phyloP scores from a whole-genome alignment of 331 rosid species.

The Pyracantha coccinea region DNA sequence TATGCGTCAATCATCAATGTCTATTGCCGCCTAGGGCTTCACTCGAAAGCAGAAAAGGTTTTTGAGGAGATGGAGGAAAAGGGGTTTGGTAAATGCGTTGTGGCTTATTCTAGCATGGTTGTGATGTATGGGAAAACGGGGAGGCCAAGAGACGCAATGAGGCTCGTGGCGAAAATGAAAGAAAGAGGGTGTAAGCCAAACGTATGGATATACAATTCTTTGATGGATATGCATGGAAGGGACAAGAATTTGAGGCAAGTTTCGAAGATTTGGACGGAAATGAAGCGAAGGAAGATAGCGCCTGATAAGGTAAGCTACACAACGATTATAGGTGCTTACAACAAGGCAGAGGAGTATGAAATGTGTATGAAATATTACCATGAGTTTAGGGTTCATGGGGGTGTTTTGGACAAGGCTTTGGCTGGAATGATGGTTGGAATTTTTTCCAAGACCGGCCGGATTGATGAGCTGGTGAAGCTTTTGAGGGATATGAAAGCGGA shows the following conservation, averaged over 20 bases:
- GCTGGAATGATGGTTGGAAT: slow-evolving; percentile 75
- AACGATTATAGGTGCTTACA: slow-evolving; percentile 49
- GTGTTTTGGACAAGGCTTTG: slow-evolving; percentile 54
- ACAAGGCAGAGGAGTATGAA: slow-evolving; percentile 43
- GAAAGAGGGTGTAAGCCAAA: slow-evolving; percentile 67
- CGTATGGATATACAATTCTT: slow-evolving; percentile 70
- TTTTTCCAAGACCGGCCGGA: slow-evolving; percentile 37
- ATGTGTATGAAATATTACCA: slow-evolving; percentile 31
- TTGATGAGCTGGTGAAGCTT: slow-evolving; percentile 59
- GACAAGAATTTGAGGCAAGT: slow-evolving; percentile 52
- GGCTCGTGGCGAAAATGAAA: slow-evolving; percentile 65
- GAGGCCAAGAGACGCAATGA: slow-evolving; percentile 45
- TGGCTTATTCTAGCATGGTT: slow-evolving; percentile 70
- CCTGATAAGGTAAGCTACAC: slow-evolving; percentile 75
- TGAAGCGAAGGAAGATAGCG: slow-evolving; percentile 55
- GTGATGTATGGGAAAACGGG: slow-evolving; percentile 68
- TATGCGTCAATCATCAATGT: slow-evolving; percentile 56
- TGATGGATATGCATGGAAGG: slow-evolving; percentile 73
- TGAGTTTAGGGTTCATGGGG: slow-evolving; percentile 56
- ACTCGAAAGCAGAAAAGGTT: slow-evolving; percentile 40
- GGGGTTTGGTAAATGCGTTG: slow-evolving; percentile 62
- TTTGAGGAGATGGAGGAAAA: slow-evolving; percentile 52
- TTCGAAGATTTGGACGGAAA: slow-evolving; percentile 68
- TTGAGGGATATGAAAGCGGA: slow-evolving; percentile 55
- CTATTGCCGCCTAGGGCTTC: slow-evolving; percentile 43